phyloP scores from a whole-genome alignment of 2,329 filamentous ascomycete species.

The Mycosphaerella sp. region DNA sequence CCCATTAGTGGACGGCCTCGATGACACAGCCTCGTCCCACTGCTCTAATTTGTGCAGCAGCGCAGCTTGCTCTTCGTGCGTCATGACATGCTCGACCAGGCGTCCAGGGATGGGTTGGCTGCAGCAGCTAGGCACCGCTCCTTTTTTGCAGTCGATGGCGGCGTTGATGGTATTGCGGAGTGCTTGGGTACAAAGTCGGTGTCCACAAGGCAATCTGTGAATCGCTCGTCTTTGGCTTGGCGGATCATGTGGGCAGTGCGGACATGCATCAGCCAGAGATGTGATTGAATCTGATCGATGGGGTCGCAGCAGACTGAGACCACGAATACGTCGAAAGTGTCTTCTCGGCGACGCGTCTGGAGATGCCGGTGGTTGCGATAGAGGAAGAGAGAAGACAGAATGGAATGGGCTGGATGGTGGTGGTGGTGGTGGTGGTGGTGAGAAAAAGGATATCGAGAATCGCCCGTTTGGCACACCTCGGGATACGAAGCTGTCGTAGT shows the following conservation, averaged over 20 bases:
- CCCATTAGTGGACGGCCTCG: conserved; percentile 14
- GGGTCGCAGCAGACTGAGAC: conserved; percentile 29
- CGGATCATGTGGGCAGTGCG: conserved; percentile 29
- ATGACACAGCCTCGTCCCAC: conserved; percentile 29
- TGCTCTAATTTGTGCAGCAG: conserved; percentile 30
- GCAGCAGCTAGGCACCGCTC: conserved; percentile 38
- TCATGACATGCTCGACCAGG: conserved; percentile 36
- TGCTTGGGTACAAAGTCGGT: conserved; percentile 31
- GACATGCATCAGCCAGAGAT: conserved; percentile 26
- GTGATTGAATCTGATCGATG: conserved; percentile 25
- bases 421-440: neutral
- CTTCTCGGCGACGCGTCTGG: conserved; percentile 27
- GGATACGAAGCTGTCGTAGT: conserved; percentile 32
- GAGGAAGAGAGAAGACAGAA: conserved; percentile 30
- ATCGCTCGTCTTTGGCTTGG: conserved; percentile 26
- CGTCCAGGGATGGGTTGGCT: conserved; percentile 36
- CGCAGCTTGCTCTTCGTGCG: conserved; percentile 34
- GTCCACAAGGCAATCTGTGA: conserved; percentile 33
- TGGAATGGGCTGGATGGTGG: conserved; percentile 28
- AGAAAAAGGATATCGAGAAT: conserved; percentile 26
- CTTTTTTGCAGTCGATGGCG: conserved; percentile 28
- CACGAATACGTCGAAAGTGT: conserved; percentile 31
- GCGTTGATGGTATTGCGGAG: conserved; percentile 34
- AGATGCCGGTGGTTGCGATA: conserved; percentile 23
- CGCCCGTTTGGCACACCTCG: conserved; percentile 23